Evolutionary conservation across 495 filamentous ascomycete genomes (phyloP).

Genomic region (Alectoria sarmentosa): DNA sequence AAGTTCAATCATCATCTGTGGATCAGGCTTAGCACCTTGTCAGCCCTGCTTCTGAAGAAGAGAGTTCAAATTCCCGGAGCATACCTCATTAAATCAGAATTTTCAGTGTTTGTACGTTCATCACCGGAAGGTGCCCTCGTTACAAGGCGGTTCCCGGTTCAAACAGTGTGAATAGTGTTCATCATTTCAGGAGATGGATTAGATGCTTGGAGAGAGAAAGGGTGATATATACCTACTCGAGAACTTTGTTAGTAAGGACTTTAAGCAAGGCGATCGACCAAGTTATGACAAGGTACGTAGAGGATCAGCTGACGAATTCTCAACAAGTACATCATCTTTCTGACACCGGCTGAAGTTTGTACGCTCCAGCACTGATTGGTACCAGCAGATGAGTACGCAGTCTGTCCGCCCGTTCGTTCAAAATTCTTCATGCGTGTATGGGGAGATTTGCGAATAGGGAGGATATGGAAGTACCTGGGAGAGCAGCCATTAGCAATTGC

Average conservation of each 20-base stretch:
- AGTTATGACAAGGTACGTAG: conserved; percentile 25
- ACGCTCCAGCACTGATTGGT: conserved; percentile 66
- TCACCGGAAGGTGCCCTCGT: conserved; percentile 58
- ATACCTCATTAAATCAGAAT: conserved; percentile 99
- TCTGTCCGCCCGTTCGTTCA: conserved; percentile 99
- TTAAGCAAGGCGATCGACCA: background rate
- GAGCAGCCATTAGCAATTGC: conserved; percentile 38
- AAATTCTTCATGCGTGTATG: conserved; percentile 71
- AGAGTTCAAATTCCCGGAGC: conserved; percentile 27
- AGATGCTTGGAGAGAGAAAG: conserved; percentile 18
- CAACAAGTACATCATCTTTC: conserved; percentile 78
- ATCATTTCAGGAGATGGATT: conserved; percentile 55
- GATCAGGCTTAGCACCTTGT: conserved; percentile 31
- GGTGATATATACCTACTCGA: conserved; percentile 22
- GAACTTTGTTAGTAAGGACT: conserved; percentile 17
- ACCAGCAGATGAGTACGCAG: conserved; percentile 56
- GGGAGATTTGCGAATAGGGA: conserved; percentile 9
- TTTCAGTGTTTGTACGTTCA: conserved; percentile 77
- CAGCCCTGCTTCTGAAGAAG: conserved; percentile 31
- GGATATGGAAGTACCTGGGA: conserved; percentile 42
- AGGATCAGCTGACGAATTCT: conserved; percentile 93
- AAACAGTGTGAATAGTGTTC: conserved; percentile 98
- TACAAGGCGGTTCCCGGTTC: conserved; percentile 69
- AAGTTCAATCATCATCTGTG: conserved; percentile 20
- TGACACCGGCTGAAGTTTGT: conserved; percentile 77